Percentiles rank a stretch among this genome's conserved stretches.
These are phyloP conservation scores for Aspergillus indologenus DNA, from an alignment of 495 filamentous ascomycete species.

Conservation along the genomic window DNA sequence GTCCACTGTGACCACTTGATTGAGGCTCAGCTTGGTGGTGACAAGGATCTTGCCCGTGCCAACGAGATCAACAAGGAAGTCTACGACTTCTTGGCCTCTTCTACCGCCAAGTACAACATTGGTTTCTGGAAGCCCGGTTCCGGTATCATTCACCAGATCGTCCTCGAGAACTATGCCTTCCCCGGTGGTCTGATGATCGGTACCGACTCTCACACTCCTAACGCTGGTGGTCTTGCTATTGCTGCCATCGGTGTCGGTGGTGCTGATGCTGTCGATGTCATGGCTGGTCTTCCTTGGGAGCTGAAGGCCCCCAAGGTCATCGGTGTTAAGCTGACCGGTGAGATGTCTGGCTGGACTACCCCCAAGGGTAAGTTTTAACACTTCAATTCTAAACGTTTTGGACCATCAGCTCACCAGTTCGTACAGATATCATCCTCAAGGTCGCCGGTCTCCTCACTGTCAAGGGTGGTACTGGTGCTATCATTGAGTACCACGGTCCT, in stretches of 20 bases:
- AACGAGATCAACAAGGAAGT: constrained; percentile 98
- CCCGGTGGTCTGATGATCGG: constrained; percentile 97
- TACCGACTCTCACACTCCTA: constrained; percentile 98
- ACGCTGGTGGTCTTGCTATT: constrained; percentile 96
- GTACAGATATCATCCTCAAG: constrained; percentile 87
- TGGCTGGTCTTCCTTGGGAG: constrained; percentile 98
- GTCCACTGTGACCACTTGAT: constrained; percentile 99
- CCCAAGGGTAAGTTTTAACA: constrained; percentile 64
- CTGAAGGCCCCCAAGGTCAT: constrained; percentile 97
- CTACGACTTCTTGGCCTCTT: constrained; percentile 92
- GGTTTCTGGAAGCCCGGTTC: constrained; percentile 99
- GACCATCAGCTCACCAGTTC: constrained; percentile 22
- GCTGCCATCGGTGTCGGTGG: constrained; percentile 96
- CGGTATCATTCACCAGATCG: constrained; percentile 99
- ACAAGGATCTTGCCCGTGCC: constrained; percentile 90
- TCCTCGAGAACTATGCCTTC: constrained; percentile 98
- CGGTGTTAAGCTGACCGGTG: constrained; percentile 88
- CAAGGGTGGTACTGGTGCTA: constrained; percentile 95
- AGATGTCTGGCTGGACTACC: constrained; percentile 89
- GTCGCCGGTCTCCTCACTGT: constrained; percentile 96
- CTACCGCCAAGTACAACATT: constrained; percentile 99
- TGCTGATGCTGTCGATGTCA: constrained; percentile 98
- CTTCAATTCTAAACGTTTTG: background rate
- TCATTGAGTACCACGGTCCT: constrained; percentile 92
- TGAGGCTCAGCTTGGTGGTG: constrained; percentile 92